phyloP scores from a whole-genome alignment of 225 moss, liverwort and hornwort genomes.

The Marchantia paleacea region DNA sequence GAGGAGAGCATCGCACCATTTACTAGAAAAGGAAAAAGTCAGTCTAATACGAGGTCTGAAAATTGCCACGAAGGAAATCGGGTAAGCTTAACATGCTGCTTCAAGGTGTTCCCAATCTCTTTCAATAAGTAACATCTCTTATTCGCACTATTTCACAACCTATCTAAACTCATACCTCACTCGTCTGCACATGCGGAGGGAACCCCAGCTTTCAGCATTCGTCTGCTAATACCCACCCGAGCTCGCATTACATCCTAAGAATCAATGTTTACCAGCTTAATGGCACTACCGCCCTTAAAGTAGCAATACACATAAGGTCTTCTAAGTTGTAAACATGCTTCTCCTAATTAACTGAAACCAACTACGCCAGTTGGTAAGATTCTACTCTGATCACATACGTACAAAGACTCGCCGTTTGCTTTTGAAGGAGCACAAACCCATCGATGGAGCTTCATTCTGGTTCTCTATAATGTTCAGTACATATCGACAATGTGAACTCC shows the following conservation, averaged over 20 bases:
- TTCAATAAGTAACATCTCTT: too few relatives aligned
- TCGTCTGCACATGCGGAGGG: too few relatives aligned
- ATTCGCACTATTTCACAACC: too few relatives aligned
- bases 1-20: too few relatives aligned
- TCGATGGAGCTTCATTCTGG: neutral
- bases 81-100: too few relatives aligned
- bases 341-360: neutral
- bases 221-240: neutral
- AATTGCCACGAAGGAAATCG: too few relatives aligned
- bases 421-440: constrained; percentile 10
- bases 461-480: constrained; percentile 5
- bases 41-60: too few relatives aligned
- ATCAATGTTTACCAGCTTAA: neutral
- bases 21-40: too few relatives aligned
- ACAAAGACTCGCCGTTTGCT: constrained; percentile 15
- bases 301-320: neutral
- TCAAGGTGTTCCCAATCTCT: too few relatives aligned
- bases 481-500: constrained; percentile 14
- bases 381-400: constrained; percentile 2
- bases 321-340: neutral
- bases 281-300: neutral
- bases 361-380: neutral
- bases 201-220: neutral
- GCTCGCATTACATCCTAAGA: neutral
- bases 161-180: too few relatives aligned